A percentile compares a stretch with the other conserved stretches of the same genome.
Evolutionary conservation across 495 filamentous ascomycete genomes (phyloP).

Genomic region (Sphaerosporella brunnea): DNA sequence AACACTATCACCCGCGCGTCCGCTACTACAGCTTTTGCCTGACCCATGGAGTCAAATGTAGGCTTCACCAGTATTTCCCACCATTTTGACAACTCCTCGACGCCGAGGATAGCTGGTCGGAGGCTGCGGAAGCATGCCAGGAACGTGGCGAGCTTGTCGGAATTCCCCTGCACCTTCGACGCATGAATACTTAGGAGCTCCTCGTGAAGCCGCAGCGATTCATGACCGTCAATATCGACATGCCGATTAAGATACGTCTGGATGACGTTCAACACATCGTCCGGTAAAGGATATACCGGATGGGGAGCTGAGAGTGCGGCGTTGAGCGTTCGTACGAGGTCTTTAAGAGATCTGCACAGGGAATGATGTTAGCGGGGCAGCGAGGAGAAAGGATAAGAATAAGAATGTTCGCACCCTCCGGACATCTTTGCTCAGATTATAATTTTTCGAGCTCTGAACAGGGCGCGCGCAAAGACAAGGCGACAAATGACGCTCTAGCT

Average conservation of each 20-base stretch:
- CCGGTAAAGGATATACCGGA: constrained; percentile 39
- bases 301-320: constrained; percentile 34
- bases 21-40: constrained; percentile 39
- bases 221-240: constrained; percentile 38
- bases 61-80: constrained; percentile 45
- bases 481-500: too few relatives aligned
- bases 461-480: too few relatives aligned
- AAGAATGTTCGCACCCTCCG: too few relatives aligned
- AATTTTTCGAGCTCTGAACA: too few relatives aligned
- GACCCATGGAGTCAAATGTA: constrained; percentile 37
- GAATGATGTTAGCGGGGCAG: constrained; percentile 1
- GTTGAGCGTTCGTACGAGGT: constrained; percentile 42
- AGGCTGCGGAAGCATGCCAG: constrained; percentile 41
- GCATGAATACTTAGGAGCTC: constrained; percentile 45
- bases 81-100: constrained; percentile 42
- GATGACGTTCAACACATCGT: constrained; percentile 40
- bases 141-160: constrained; percentile 42
- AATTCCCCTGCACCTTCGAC: constrained; percentile 35
- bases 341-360: constrained; percentile 37
- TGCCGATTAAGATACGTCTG: constrained; percentile 44
- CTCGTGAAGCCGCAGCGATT: constrained; percentile 45
- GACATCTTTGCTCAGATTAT: too few relatives aligned
- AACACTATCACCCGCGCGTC: constrained; percentile 42
- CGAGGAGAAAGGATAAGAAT: too few relatives aligned
- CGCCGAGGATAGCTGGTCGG: constrained; percentile 38